Evolutionary conservation across 257 asterid genomes (phyloP), one percentile per base, ranked within the genome.

Genomic region (Lavandula angustifolia): DNA sequence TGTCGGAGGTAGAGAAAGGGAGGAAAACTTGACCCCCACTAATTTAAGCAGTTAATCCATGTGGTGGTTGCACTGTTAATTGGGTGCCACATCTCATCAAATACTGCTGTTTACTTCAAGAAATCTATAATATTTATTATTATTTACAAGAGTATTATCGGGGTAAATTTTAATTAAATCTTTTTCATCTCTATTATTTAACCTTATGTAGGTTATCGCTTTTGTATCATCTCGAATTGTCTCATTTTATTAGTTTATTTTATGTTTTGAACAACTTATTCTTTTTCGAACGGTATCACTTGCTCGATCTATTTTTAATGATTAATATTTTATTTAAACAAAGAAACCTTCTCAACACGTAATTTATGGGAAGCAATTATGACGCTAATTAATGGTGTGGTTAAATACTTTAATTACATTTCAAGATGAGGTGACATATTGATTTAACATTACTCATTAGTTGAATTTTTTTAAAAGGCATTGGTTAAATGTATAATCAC

Each of bases 11-110:
- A 62, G 70, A 65, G 56, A 16, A 17, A 13, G 31, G 60, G 64
- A 64, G 49, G 34, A 31, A 27, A 54, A 60, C 56, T 57, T 55
- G 64, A 53, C 81, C 84, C 81, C 81, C 80, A 75, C 78, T 69
- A 38, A 54, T 58, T 12, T 31, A 33, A 67, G 57, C 58, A 58
- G 54, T 54, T 72, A 71, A 56, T 60, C 9, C 78, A 63, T 75
- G 58, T 54, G 78, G 69, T 71, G 60, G 76, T 70, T 69, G 69
- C 40, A 40, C 42, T 47, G 56, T 59, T 60, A 61, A 27, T 42
- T 47, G 11, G 33, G 49, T 56, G n/a, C 11, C 16, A 42, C 3
- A 9, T 41, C 48, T 44, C 50, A 44, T 12, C 4, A 44, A 44
- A n/a, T n/a, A 10, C 29, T 41, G 7, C 8, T 27, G 10, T 43